Percentiles rank a stretch among this genome's conserved stretches.
These are phyloP conservation scores for Solidago caesia DNA, from an alignment of 129 eudicot species.

Conservation along the genomic window DNA sequence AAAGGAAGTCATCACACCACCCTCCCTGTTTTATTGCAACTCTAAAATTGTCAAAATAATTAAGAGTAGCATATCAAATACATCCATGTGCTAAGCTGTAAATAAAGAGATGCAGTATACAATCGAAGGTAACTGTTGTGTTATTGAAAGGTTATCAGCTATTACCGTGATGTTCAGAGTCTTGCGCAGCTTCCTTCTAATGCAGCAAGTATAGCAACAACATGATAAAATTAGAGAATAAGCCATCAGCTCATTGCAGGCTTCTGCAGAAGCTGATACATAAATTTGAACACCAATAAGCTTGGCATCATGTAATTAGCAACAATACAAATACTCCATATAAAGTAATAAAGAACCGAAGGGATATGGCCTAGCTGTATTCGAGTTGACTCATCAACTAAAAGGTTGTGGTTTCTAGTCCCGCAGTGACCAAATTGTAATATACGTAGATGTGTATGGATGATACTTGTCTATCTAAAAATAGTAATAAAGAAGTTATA, in stretches of 20 bases:
- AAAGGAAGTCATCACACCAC: conserved; percentile 69
- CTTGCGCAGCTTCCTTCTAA: conserved; percentile 70
- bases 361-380: too few species aligned
- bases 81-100: neutral
- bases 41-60: neutral
- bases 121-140: too few species aligned
- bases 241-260: conserved; percentile 73
- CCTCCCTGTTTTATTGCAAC: conserved; percentile 51
- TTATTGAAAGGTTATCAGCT: neutral
- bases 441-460: too few species aligned
- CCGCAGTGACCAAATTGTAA: too few species aligned
- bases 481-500: neutral
- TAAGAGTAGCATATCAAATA: neutral
- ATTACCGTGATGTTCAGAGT: conserved; percentile 62
- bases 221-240: conserved; percentile 80
- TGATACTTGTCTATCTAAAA: too few species aligned
- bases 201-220: conserved; percentile 80
- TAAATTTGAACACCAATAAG: conserved; percentile 22
- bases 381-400: too few species aligned
- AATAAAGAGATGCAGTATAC: too few species aligned
- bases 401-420: too few species aligned
- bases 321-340: too few species aligned
- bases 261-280: conserved; percentile 62
- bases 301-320: neutral
- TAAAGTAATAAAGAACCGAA: too few species aligned